Percentiles rank a stretch among this genome's conserved stretches.
Conservation (phyloP, 202 grass and related monocot species). For the Eragrostis tef region DNA sequence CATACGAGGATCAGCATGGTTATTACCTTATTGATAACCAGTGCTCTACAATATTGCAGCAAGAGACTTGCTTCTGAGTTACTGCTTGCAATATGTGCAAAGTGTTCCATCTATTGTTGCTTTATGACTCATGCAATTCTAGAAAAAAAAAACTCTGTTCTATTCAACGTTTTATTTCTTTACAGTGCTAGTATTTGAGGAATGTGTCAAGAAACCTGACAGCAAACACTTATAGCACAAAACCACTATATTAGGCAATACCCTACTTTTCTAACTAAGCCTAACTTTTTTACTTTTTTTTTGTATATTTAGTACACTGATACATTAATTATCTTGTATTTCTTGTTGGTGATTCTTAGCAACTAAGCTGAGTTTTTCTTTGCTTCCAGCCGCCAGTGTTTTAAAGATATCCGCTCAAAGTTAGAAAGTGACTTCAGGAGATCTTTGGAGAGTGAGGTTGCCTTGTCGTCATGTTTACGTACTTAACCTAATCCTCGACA, state of each 20-base stretch:
- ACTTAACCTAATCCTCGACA: slow-evolving; percentile 4
- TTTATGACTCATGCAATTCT: slow-evolving; percentile 13
- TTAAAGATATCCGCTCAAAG: slow-evolving; percentile 69
- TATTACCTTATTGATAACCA: not conserved
- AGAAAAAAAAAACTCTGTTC: not conserved
- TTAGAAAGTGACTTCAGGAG: slow-evolving; percentile 73
- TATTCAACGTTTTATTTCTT: not conserved
- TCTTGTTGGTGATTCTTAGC: slow-evolving; percentile 9
- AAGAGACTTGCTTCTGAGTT: not conserved
- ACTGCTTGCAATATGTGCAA: not conserved
- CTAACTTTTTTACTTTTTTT: slow-evolving; percentile 21
- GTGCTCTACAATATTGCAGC: not conserved
- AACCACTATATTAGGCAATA: not conserved
- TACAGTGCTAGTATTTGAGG: not conserved
- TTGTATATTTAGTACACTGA: slow-evolving; percentile 17
- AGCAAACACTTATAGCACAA: not conserved
- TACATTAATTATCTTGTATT: slow-evolving; percentile 4
- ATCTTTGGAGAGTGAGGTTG: slow-evolving; percentile 76
- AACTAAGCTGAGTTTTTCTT: slow-evolving; percentile 13
- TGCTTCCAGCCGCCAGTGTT: slow-evolving; percentile 70
- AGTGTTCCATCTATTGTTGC: not conserved
- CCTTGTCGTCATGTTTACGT: slow-evolving; percentile 4
- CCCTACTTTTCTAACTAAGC: slow-evolving; percentile 9
- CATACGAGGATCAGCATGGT: not conserved
- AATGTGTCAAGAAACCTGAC: not conserved